phyloP scores from a whole-genome alignment of 345 rosid species.

The Euphorbia lathyris region DNA sequence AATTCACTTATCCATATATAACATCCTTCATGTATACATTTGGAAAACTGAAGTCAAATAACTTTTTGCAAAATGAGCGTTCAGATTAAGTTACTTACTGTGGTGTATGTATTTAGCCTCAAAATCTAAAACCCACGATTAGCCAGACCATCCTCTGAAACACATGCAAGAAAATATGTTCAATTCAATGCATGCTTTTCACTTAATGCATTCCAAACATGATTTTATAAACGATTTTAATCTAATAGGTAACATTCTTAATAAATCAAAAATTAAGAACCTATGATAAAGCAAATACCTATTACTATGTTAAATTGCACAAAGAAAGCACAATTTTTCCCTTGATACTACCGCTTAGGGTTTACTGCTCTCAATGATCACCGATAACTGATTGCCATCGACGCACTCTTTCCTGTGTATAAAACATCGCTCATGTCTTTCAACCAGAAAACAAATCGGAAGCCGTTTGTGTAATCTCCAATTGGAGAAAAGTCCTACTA shows the following conservation, averaged over 20 bases:
- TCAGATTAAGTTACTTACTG: slow-evolving; percentile 53
- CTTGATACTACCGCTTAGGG: too few relatives aligned
- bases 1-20: too few relatives aligned
- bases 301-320: not conserved
- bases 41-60: not conserved
- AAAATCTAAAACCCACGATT: slow-evolving; percentile 86
- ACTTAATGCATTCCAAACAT: not conserved
- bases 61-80: not conserved
- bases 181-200: too few relatives aligned
- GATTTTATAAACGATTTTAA: not conserved
- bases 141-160: slow-evolving; percentile 78
- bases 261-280: not conserved
- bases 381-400: too few relatives aligned
- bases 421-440: too few relatives aligned
- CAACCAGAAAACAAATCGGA: too few relatives aligned
- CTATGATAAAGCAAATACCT: not conserved
- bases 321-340: not conserved
- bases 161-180: slow-evolving; percentile 16
- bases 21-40: not conserved
- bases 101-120: slow-evolving; percentile 88
- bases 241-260: not conserved
- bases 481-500: too few relatives aligned
- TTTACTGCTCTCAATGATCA: too few relatives aligned
- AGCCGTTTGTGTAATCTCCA: too few relatives aligned
- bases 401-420: too few relatives aligned